Base-by-base conservation (phyloP, 768 basidiomycete genomes). In the Suillus plorans region DNA sequence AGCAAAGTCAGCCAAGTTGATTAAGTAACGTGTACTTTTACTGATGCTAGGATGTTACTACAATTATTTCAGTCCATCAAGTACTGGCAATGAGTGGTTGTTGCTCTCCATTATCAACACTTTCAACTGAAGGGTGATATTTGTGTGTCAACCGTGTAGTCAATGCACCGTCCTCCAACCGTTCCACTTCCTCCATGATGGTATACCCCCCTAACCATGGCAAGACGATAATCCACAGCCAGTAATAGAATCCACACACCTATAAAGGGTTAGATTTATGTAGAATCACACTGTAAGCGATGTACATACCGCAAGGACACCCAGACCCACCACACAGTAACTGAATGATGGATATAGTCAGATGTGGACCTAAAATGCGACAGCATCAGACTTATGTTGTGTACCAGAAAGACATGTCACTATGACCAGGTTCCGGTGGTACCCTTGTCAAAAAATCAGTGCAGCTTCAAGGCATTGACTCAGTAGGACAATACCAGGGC, bases 121-220 rank as follows among this genome's bases (percentile, higher is more conserved):
- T 31, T 31, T 31, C 28, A 34, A 34, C 52, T 10, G 52, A 31
- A 20, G 52, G 52, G 31, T n/a, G 18, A 22, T 49, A 22, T 55
- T 34, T 55, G 18, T 79, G 71, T 37, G 75, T 71, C 13, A 82
- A 73, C 50, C 73, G 72, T 14, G 72, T 70, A 56, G 76, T 79
- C 58, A 71, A 69, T 14, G 74, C 77, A 22, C 79, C 74, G 28
- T 78, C 78, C 22, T 80, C 64, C 20, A 74, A 70, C 39, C 71
- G 72, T 67, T 85, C 81, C 36, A 86, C 74, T 69, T 86, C 81
- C 62, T 82, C 80, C 1, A 81, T 76, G 9, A 84, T 75, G 56
- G 80, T 78, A 64, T 85, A 85, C 0, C 80, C 79, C 12, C 83
- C 79, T 5, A 77, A 57, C 59, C 69, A 77, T 20, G 84, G 83